Conservation (phyloP, 805 yeast species). For the Candida koratica region DNA sequence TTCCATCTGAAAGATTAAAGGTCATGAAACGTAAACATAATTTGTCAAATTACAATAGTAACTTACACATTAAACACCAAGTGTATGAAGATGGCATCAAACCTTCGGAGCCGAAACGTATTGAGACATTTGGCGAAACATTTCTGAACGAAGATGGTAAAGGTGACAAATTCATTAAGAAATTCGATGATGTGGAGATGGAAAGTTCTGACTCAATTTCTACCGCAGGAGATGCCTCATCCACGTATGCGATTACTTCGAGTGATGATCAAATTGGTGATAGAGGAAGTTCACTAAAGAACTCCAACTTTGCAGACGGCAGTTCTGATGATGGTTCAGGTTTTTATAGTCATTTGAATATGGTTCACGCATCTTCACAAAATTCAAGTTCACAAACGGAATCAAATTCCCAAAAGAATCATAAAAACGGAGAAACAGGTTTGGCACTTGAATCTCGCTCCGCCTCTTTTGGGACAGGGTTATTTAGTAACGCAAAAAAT, state of each 20-base stretch:
- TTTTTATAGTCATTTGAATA: slow-evolving; percentile 4
- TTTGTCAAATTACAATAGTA: slow-evolving; percentile 1
- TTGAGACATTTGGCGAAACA: too few relatives aligned
- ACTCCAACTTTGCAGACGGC: slow-evolving; percentile 8
- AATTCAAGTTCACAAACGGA: slow-evolving; percentile 8
- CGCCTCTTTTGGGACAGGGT: slow-evolving; percentile 6
- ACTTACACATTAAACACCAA: slow-evolving; percentile 10
- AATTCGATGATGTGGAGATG: slow-evolving; percentile 11
- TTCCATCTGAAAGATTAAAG: slow-evolving; percentile 25
- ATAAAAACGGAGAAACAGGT: not conserved
- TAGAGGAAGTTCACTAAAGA: slow-evolving; percentile 5
- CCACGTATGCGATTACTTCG: slow-evolving; percentile 13
- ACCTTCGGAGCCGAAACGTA: slow-evolving; percentile 20
- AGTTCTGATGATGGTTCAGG: slow-evolving; percentile 5
- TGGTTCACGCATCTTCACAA: slow-evolving; percentile 1
- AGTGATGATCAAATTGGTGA: slow-evolving; percentile 14
- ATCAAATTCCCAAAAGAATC: slow-evolving; percentile 7
- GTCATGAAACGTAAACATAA: slow-evolving; percentile 21
- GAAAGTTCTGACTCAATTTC: slow-evolving; percentile 12
- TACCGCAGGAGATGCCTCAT: slow-evolving; percentile 11
- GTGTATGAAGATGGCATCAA: slow-evolving; percentile 19
- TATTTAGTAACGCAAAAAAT: slow-evolving; percentile 7
- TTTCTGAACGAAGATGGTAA: too few relatives aligned
- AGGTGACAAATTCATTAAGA: not conserved
- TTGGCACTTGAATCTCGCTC: not conserved